phyloP scores from a whole-genome alignment of 495 filamentous ascomycete genomes.

The Penicillium psychrofluorescens region DNA sequence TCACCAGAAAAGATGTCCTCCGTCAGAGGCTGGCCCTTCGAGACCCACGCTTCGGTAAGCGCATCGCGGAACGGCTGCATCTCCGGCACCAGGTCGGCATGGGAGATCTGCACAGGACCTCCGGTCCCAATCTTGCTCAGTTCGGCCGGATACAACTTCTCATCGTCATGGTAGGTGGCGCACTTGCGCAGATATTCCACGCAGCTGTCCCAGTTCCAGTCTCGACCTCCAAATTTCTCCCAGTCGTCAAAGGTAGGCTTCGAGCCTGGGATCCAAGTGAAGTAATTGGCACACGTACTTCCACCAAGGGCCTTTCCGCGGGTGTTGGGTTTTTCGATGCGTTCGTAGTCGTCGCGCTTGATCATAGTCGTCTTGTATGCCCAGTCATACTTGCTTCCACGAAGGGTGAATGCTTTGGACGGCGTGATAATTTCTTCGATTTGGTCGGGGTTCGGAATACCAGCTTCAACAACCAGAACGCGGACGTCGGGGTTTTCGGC shows the following conservation, averaged over 20 bases:
- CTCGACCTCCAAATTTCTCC: slow-evolving; percentile 38
- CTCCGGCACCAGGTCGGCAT: slow-evolving; percentile 43
- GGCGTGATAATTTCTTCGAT: slow-evolving; percentile 29
- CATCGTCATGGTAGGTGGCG: slow-evolving; percentile 42
- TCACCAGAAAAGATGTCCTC: slow-evolving; percentile 29
- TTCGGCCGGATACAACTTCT: slow-evolving; percentile 12
- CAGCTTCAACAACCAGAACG: slow-evolving; percentile 25
- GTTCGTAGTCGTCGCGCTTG: slow-evolving; percentile 43
- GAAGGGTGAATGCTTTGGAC: slow-evolving; percentile 21
- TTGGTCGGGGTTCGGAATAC: slow-evolving; percentile 16
- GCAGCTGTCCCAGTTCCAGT: slow-evolving; percentile 43
- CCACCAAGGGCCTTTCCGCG: slow-evolving; percentile 43
- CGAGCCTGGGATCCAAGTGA: slow-evolving; percentile 42
- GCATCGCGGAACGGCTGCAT: slow-evolving; percentile 40
- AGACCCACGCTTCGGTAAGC: slow-evolving; percentile 41
- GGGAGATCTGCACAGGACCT: slow-evolving; percentile 40
- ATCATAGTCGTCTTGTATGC: slow-evolving; percentile 49
- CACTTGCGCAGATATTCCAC: slow-evolving; percentile 38
- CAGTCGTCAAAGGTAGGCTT: slow-evolving; percentile 45
- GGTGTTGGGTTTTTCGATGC: slow-evolving; percentile 49
- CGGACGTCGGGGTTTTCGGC: slow-evolving; percentile 39
- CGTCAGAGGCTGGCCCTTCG: slow-evolving; percentile 6
- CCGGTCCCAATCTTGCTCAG: slow-evolving; percentile 34
- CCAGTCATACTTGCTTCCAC: slow-evolving; percentile 39
- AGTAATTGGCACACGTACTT: slow-evolving; percentile 37